Conservation (phyloP, 495 filamentous ascomycete species). For the Cudoniella acicularis region DNA sequence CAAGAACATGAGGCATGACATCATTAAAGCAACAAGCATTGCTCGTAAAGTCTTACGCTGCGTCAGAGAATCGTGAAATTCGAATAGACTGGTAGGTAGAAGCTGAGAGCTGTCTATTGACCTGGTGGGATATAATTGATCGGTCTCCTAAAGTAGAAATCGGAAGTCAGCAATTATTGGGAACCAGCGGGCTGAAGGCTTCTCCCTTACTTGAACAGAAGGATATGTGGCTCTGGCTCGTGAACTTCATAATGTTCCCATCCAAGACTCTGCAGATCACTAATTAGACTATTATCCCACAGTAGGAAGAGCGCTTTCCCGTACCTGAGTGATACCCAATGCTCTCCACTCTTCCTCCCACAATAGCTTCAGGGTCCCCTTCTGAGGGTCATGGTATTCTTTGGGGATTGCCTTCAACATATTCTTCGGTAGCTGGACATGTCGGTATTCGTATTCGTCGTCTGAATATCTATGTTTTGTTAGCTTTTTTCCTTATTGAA, state of each 20-base stretch:
- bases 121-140: slow-evolving; percentile 77
- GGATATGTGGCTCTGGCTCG: slow-evolving; percentile 95
- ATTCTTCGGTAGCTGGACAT: slow-evolving; percentile 93
- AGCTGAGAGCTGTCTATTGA: slow-evolving; percentile 32
- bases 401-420: slow-evolving; percentile 97
- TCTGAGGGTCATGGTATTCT: slow-evolving; percentile 87
- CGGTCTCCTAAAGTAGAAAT: slow-evolving; percentile 57
- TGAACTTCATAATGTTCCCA: slow-evolving; percentile 99
- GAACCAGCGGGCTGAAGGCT: too few relatives aligned
- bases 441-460: slow-evolving; percentile 84
- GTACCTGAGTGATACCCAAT: slow-evolving; percentile 91
- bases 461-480: slow-evolving; percentile 68
- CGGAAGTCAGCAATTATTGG: slow-evolving; percentile 1
- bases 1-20: slow-evolving; percentile 26
- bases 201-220: slow-evolving; percentile 87
- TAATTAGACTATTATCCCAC: slow-evolving; percentile 3
- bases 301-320: slow-evolving; percentile 12
- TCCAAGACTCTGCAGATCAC: slow-evolving; percentile 71
- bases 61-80: slow-evolving; percentile 18
- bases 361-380: slow-evolving; percentile 90
- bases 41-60: slow-evolving; percentile 10
- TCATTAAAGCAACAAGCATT: slow-evolving; percentile 22
- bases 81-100: slow-evolving; percentile 9
- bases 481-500: slow-evolving; percentile 6
- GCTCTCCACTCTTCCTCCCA: slow-evolving; percentile 99